A percentile compares a stretch with the other conserved stretches of the same genome.
phyloP scores from a whole-genome alignment of 1,284 basidiomycete species.

The Tilletia caries region DNA sequence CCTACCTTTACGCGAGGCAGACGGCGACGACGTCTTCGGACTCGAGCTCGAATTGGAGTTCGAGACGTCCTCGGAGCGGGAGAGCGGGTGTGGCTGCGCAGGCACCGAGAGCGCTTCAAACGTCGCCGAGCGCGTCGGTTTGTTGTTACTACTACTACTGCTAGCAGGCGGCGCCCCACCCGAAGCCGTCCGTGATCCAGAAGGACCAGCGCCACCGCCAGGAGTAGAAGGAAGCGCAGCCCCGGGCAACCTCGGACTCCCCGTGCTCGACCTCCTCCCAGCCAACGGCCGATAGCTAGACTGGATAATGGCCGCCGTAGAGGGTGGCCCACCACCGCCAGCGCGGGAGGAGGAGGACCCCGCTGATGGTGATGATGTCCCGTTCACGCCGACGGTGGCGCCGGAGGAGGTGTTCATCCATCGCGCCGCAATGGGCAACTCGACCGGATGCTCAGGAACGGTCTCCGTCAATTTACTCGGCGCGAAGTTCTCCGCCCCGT shows the following conservation, averaged over 20 bases:
- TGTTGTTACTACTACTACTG: no score
- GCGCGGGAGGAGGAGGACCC: no score
- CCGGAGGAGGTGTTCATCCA: constrained; percentile 28
- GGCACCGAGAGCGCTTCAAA: background rate
- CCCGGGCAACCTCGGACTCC: background rate
- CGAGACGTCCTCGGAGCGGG: background rate
- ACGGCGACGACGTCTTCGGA: background rate
- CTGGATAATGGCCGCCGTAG: constrained; percentile 3
- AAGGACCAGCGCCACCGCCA: no score
- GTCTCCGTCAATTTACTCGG: background rate
- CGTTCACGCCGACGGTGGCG: background rate
- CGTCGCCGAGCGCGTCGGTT: background rate
- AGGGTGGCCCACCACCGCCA: background rate
- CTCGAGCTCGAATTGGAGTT: background rate
- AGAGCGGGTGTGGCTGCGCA: background rate
- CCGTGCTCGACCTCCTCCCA: background rate
- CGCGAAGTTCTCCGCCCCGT: no score
- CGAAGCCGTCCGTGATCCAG: no score
- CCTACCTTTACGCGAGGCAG: background rate
- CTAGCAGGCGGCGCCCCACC: no score
- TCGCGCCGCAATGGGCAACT: constrained; percentile 40
- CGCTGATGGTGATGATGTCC: no score
- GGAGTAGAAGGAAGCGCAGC: background rate
- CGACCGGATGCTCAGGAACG: constrained; percentile 15
- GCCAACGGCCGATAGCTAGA: background rate